Conservation (phyloP, 2,329 filamentous ascomycete genomes). For the Clonostachys byssicola region DNA sequence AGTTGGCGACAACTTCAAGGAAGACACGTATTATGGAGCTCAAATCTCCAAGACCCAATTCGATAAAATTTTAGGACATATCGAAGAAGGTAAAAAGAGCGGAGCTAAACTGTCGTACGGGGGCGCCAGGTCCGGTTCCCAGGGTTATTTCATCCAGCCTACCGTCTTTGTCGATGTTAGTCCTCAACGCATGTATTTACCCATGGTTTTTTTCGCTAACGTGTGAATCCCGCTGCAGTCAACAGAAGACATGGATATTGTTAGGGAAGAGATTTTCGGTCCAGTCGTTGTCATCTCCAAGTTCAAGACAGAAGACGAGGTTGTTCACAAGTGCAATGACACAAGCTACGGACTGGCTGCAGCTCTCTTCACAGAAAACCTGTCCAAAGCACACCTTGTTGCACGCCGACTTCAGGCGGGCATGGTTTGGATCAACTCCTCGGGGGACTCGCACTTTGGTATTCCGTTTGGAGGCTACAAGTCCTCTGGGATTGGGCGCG, state of each 20-base stretch:
- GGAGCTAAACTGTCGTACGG: slow-evolving; percentile 68
- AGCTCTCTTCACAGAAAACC: slow-evolving; percentile 4
- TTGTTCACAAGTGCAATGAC: slow-evolving; percentile 39
- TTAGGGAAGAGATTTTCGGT: slow-evolving; percentile 45
- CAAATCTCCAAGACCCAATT: slow-evolving; percentile 33
- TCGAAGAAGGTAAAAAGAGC: slow-evolving; percentile 21
- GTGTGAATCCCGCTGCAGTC: too few species aligned
- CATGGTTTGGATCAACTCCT: slow-evolving; percentile 5
- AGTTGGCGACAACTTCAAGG: slow-evolving; percentile 50
- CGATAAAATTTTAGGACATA: slow-evolving; percentile 17
- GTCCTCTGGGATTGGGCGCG: slow-evolving; percentile 72
- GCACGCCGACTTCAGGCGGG: slow-evolving; percentile 2
- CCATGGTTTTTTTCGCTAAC: too few species aligned
- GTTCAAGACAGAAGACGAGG: slow-evolving; percentile 44
- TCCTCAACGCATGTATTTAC: slow-evolving; percentile 9
- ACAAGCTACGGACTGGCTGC: slow-evolving; percentile 34
- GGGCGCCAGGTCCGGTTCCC: slow-evolving; percentile 26
- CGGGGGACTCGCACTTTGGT: slow-evolving; percentile 1
- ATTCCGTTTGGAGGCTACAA: slow-evolving; percentile 73
- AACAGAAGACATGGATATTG: slow-evolving; percentile 18
- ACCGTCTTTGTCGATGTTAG: slow-evolving; percentile 28
- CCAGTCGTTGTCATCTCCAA: slow-evolving; percentile 41
- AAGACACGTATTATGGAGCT: slow-evolving; percentile 50
- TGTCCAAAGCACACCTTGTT: slow-evolving; percentile 2
- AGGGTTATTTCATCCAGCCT: slow-evolving; percentile 26